A percentile compares a stretch with the other conserved stretches of the same genome.
Conservation (phyloP, 495 filamentous ascomycete species). For the Tetracladium setigerum region DNA sequence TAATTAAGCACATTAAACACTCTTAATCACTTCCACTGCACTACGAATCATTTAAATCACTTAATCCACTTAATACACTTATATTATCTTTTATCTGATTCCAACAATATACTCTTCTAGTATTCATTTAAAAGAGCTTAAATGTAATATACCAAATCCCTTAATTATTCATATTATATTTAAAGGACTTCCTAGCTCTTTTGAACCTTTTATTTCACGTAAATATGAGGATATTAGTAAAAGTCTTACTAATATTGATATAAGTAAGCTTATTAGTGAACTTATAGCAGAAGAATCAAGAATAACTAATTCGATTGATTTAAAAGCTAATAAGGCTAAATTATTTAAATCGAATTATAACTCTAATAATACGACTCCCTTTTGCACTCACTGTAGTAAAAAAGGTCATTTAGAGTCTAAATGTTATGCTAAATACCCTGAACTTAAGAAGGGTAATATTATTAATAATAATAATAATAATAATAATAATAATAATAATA, state of each 20-base stretch:
- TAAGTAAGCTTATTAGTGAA: constrained; percentile 1
- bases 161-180: neutral
- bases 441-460: neutral
- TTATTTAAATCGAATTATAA: neutral
- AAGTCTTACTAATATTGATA: constrained; percentile 2
- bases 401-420: constrained; percentile 1
- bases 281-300: neutral
- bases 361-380: neutral
- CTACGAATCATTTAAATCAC: too few relatives aligned
- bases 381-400: constrained; percentile 4
- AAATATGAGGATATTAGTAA: constrained; percentile 6
- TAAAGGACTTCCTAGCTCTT: constrained; percentile 2
- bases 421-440: constrained; percentile 8
- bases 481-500: neutral
- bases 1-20: too few relatives aligned
- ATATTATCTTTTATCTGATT: too few relatives aligned
- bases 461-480: too few relatives aligned
- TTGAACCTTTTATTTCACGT: neutral
- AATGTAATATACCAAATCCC: neutral
- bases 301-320: neutral
- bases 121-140: constrained; percentile 5
- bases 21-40: too few relatives aligned
- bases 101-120: neutral
- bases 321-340: constrained; percentile 5
- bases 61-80: too few relatives aligned